These are phyloP conservation scores for Corymbia calophylla DNA, from an alignment of 441 rosid species.

Conservation along the genomic window DNA sequence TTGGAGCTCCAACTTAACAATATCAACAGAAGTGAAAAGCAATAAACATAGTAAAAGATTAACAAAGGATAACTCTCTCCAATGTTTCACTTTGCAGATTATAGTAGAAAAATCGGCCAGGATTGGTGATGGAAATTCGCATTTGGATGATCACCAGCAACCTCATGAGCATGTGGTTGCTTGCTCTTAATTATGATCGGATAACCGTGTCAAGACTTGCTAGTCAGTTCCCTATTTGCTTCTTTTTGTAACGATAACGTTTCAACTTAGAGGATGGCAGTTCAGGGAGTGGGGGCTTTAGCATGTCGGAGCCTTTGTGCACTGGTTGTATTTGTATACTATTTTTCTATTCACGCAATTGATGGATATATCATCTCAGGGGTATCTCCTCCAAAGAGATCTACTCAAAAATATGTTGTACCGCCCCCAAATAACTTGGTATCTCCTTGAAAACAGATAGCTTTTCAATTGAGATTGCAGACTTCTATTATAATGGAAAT, in stretches of 20 bases:
- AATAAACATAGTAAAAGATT: not conserved
- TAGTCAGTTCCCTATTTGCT: not conserved
- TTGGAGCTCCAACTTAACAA: not conserved
- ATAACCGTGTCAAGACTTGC: not conserved
- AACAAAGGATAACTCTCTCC: not conserved
- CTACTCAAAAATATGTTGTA: not conserved
- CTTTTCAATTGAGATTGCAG: not conserved
- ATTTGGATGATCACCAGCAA: not conserved
- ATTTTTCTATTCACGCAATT: not conserved
- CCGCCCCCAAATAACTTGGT: not conserved
- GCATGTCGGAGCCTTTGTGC: not conserved
- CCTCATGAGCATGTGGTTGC: conserved; percentile 10
- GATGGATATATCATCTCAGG: not conserved
- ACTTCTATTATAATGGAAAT: not conserved
- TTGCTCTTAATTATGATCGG: not conserved
- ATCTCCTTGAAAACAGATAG: not conserved
- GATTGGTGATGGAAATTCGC: not conserved
- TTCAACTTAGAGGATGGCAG: not conserved
- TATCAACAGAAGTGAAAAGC: not conserved
- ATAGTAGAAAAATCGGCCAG: not conserved
- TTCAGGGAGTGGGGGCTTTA: not conserved
- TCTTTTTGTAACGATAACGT: not conserved
- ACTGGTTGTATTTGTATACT: not conserved
- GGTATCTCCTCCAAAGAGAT: conserved; percentile 21
- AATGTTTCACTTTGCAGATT: not conserved